Base-by-base conservation (phyloP, 2,329 filamentous ascomycete genomes). In the Clarireedia paspali region DNA sequence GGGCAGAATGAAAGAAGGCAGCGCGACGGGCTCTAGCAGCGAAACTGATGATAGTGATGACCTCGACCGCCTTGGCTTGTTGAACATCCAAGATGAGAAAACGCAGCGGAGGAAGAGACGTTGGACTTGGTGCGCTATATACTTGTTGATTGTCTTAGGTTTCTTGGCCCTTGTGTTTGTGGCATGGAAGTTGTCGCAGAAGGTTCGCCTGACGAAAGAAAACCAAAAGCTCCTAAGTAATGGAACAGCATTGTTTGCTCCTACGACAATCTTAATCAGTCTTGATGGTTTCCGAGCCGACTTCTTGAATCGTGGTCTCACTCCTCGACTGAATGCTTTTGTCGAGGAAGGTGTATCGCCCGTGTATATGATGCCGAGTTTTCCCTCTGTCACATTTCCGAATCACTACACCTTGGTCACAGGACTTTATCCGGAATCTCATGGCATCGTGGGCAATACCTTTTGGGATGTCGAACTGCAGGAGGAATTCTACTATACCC, bases 371-470 rank as follows among this genome's bases (percentile, higher is more conserved):
- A 79, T 83, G 6, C 94, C 94, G 0, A 95, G 90, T 40, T 99
- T 99, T 63, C 94, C 94, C 0, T 95, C 89, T 23, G 89, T 99
- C 47, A 99, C 94, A 0, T 99, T 99, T 65, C 94, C 94, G 12
- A 92, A 97, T 65, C 94, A 97, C 70, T 96, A 92, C 70, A 96
- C 92, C 0, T 76, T 97, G 39, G 89, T 90, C 0, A 97, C 94
- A 0, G 94, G 94, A 0, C 73, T 97, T 26, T 91, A 97, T 64
- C 94, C 94, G 0, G 92, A 97, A 72, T 86, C 85, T 56, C 94
- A 99, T 68, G 94, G 94, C 0, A 79, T 99, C 3, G 91, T 99
- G 0, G 89, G 91, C 5, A 99, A 99, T 68, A 88, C 83, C 0
- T 99, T 99, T 70, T 99, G 89, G 88, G 94, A 97, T 66, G 88